Percentiles rank a stretch among this genome's conserved stretches.
These are phyloP conservation scores for Dichotomocladium elegans DNA, from an alignment of 371 early-diverging fungal species.

Conservation along the genomic window DNA sequence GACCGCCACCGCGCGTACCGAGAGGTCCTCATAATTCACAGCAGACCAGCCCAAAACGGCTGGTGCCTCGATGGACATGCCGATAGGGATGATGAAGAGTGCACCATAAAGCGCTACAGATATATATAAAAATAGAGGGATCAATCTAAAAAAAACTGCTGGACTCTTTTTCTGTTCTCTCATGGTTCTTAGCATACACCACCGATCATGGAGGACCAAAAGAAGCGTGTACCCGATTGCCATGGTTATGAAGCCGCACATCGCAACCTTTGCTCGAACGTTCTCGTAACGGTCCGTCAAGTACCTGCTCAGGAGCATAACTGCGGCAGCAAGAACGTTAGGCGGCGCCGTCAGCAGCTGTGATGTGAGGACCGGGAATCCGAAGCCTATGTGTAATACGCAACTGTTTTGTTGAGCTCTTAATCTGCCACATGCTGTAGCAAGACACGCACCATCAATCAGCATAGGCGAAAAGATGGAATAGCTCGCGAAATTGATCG, in stretches of 20 bases:
- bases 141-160: neutral
- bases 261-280: constrained; percentile 10
- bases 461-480: constrained; percentile 15
- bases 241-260: constrained; percentile 10
- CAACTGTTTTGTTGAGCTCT: too few relatives aligned
- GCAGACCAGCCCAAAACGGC: constrained; percentile 36
- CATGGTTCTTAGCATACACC: constrained; percentile 8
- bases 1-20: constrained; percentile 32
- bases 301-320: constrained; percentile 15
- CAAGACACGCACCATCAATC: constrained; percentile 19
- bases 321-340: constrained; percentile 11
- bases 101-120: constrained; percentile 16
- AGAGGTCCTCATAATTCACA: constrained; percentile 25
- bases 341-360: constrained; percentile 42
- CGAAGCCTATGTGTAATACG: too few relatives aligned
- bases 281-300: constrained; percentile 12
- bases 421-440: too few relatives aligned
- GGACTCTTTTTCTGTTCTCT: neutral
- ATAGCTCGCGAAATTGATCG: constrained; percentile 16
- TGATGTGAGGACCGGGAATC: constrained; percentile 28
- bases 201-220: constrained; percentile 7
- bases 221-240: constrained; percentile 14
- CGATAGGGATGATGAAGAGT: constrained; percentile 12
- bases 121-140: neutral
- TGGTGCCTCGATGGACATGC: constrained; percentile 17